A percentile compares a stretch with the other conserved stretches of the same genome.
Evolutionary conservation across 2,329 filamentous ascomycete genomes (phyloP).

Genomic region (Polychaeton citri): DNA sequence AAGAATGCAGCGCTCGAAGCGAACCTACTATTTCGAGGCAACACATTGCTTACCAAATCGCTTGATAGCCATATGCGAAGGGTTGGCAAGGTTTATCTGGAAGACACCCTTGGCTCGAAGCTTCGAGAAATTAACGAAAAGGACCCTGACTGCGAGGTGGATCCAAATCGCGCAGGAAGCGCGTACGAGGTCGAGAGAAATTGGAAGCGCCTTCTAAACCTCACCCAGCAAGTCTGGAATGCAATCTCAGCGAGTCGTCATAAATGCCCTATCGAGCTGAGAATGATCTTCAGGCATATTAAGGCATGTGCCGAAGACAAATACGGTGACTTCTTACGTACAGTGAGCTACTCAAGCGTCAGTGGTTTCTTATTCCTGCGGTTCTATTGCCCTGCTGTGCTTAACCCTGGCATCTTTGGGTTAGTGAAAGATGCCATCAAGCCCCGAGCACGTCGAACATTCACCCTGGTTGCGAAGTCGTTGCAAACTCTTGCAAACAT

Average conservation of each 20-base stretch:
- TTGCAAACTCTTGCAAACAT: slow-evolving; percentile 84
- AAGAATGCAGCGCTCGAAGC: slow-evolving; percentile 75
- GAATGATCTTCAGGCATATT: slow-evolving; percentile 80
- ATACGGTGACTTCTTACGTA: slow-evolving; percentile 83
- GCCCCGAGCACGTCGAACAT: slow-evolving; percentile 67
- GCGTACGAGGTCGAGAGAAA: slow-evolving; percentile 66
- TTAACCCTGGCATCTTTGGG: slow-evolving; percentile 89
- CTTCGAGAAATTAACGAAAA: slow-evolving; percentile 79
- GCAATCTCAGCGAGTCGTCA: slow-evolving; percentile 63
- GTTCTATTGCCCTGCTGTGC: slow-evolving; percentile 90
- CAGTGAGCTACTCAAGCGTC: slow-evolving; percentile 84
- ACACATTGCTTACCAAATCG: slow-evolving; percentile 83
- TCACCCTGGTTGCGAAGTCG: slow-evolving; percentile 86
- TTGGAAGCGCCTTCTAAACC: slow-evolving; percentile 61
- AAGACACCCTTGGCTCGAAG: slow-evolving; percentile 74
- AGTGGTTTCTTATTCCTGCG: slow-evolving; percentile 89
- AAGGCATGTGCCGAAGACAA: slow-evolving; percentile 85
- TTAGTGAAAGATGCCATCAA: slow-evolving; percentile 76
- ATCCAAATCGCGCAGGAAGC: slow-evolving; percentile 61
- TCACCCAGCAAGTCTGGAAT: slow-evolving; percentile 76
- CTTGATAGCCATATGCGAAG: slow-evolving; percentile 93
- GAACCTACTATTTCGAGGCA: slow-evolving; percentile 88
- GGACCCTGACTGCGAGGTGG: slow-evolving; percentile 88
- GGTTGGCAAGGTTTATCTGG: slow-evolving; percentile 81
- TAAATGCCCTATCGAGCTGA: slow-evolving; percentile 66